These are phyloP conservation scores for Lasiodiplodia sp. DNA, from an alignment of 2,329 filamentous ascomycete genomes.

Conservation along the genomic window DNA sequence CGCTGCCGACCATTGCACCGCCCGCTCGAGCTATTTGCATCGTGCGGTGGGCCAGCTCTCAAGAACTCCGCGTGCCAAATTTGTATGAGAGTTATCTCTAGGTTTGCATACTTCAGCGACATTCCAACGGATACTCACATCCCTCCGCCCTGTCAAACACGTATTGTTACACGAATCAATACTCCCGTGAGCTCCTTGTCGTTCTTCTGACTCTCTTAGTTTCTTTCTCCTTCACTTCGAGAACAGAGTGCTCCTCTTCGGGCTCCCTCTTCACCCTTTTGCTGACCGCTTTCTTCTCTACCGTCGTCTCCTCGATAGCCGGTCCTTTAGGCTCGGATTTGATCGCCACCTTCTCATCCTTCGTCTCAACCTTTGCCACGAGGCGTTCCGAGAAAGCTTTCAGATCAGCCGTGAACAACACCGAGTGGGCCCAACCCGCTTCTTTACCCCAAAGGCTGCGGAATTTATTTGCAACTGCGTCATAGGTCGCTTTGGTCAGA, in stretches of 20 bases:
- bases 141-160: background rate
- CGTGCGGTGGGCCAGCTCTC: background rate
- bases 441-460: slow-evolving; percentile 88
- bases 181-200: slow-evolving; percentile 30
- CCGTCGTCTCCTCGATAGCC: slow-evolving; percentile 30
- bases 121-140: background rate
- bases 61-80: background rate
- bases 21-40: background rate
- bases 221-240: slow-evolving; percentile 49
- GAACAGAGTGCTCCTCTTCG: slow-evolving; percentile 48
- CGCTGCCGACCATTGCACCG: background rate
- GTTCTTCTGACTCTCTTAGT: slow-evolving; percentile 46
- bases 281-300: slow-evolving; percentile 36
- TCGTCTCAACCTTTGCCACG: slow-evolving; percentile 57
- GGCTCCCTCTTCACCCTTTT: slow-evolving; percentile 52
- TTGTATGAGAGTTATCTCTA: background rate
- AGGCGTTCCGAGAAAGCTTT: slow-evolving; percentile 78
- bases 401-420: slow-evolving; percentile 93
- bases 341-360: slow-evolving; percentile 49
- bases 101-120: background rate
- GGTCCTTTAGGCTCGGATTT: slow-evolving; percentile 26
- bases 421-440: slow-evolving; percentile 97
- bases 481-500: slow-evolving; percentile 86
- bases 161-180: slow-evolving; percentile 1
- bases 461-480: slow-evolving; percentile 90